These are phyloP conservation scores for Aegilops umbellulata DNA, from an alignment of 176 grass and related monocot species.

Conservation along the genomic window DNA sequence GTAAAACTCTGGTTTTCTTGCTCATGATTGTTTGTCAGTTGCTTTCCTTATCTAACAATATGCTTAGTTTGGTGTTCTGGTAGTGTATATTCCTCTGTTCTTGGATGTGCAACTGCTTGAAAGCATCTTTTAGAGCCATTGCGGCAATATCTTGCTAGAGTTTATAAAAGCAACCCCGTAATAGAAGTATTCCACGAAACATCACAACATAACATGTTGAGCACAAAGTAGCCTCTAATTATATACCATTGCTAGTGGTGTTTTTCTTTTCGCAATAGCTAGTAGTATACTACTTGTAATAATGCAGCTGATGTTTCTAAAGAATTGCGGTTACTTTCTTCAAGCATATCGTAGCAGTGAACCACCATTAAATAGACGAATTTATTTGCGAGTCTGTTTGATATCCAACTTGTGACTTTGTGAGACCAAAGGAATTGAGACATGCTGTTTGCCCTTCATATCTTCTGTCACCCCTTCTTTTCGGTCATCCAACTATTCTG, in stretches of 20 bases:
- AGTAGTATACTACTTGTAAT: neutral
- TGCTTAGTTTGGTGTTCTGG: neutral
- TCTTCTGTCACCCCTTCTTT: neutral
- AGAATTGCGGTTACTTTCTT: neutral
- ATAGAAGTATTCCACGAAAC: neutral
- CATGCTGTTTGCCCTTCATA: neutral
- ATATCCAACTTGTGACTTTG: slow-evolving; percentile 7
- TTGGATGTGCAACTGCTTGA: neutral
- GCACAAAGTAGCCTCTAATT: neutral
- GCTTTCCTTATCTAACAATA: neutral
- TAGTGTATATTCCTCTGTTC: neutral
- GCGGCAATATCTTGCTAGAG: neutral
- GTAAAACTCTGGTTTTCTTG: slow-evolving; percentile 36
- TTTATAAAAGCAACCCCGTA: neutral
- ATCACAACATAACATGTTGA: neutral
- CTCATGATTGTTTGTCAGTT: slow-evolving; percentile 10
- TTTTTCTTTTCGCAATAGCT: slow-evolving; percentile 2
- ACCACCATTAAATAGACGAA: neutral
- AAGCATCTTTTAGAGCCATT: neutral
- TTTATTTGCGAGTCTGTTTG: neutral
- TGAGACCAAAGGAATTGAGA: neutral
- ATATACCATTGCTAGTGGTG: neutral
- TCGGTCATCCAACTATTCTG: neutral
- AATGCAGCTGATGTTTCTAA: slow-evolving; percentile 1
- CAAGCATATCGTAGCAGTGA: neutral